Evolutionary conservation across 208 protist species (phyloP), one percentile per base, ranked within the genome.

Genomic region (Trypanosoma melophagium): DNA sequence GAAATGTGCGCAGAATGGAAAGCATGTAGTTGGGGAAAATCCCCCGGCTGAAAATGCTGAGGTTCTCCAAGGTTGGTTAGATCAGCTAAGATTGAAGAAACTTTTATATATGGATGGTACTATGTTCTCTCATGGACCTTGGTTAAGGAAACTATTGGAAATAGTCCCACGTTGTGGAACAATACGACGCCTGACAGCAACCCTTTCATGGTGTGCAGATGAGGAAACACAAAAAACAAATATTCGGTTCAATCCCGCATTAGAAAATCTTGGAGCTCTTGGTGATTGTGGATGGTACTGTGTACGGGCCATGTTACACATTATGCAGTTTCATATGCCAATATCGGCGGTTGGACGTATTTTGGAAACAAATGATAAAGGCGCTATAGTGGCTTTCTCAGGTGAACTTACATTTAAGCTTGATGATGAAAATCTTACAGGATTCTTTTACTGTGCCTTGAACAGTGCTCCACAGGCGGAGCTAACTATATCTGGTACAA

Each of bases 31-130:
- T 17, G 74, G 80, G 7, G 84, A 87, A 65, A 87, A 89, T 70
- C 80, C 84, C 12, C 64, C 64, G 12, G 64, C 64, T 1, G 19
- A 22, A 8, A 61, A 61, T 35, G 77, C 76, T 8, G 70, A 69
- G 44, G 53, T 79, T 72, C 74, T 89, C 52, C 78, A 69, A n/a
- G 44, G 53, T 31, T 89, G 84, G 79, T 66, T 89, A 19, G 72
- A 84, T 52, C 65, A 66, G 24, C 44, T 89, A 10, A 66, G 73
- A 47, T 22, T 54, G 19, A 67, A 71, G 50, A 25, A 71, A 41
- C 63, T 89, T 21, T 56, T 89, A 25, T 89, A 85, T 69, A 82
- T 89, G 75, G 80, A 89, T 60, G 84, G 80, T 59, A 85, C 80
- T 9, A 82, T 83, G 74, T 40, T 85, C 22, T 80, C 76, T 22